These are phyloP conservation scores for Neonectria coccinea DNA, from an alignment of 2,329 filamentous ascomycete genomes.

Conservation along the genomic window DNA sequence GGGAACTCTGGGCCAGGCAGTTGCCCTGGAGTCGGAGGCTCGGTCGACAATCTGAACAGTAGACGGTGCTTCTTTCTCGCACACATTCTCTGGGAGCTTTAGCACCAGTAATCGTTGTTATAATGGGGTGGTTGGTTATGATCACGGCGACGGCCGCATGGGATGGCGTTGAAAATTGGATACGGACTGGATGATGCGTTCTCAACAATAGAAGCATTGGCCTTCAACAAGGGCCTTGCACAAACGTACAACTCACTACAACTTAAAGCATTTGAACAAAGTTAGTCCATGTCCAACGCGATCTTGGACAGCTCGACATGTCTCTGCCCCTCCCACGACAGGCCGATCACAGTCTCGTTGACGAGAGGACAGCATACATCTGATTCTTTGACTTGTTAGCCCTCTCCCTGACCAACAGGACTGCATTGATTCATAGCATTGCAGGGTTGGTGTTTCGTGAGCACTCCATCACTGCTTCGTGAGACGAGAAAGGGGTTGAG, in stretches of 20 bases:
- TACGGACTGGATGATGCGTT: slow-evolving; percentile 32
- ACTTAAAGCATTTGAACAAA: slow-evolving; percentile 24
- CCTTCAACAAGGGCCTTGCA: slow-evolving; percentile 46
- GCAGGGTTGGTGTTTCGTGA: background rate
- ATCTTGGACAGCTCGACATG: slow-evolving; percentile 3
- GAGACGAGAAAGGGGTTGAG: background rate
- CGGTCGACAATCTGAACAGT: slow-evolving; percentile 38
- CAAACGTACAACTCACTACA: slow-evolving; percentile 21
- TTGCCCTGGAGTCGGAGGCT: slow-evolving; percentile 52
- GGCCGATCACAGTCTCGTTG: background rate
- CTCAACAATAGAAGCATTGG: slow-evolving; percentile 47
- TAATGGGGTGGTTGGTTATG: slow-evolving; percentile 39
- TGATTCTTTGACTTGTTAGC: background rate
- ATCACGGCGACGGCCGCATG: slow-evolving; percentile 38
- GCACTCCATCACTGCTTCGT: background rate
- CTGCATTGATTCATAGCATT: background rate
- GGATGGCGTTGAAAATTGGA: slow-evolving; percentile 43
- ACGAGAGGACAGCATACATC: too few relatives aligned
- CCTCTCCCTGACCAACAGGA: background rate
- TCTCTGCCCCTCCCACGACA: background rate
- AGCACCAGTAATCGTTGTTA: slow-evolving; percentile 30
- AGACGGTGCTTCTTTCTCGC: slow-evolving; percentile 13
- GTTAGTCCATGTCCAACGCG: slow-evolving; percentile 11
- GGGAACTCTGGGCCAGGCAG: slow-evolving; percentile 53
- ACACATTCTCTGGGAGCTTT: slow-evolving; percentile 2